Base-by-base conservation (phyloP, 2,329 filamentous ascomycete species). In the Coniella lustricola region DNA sequence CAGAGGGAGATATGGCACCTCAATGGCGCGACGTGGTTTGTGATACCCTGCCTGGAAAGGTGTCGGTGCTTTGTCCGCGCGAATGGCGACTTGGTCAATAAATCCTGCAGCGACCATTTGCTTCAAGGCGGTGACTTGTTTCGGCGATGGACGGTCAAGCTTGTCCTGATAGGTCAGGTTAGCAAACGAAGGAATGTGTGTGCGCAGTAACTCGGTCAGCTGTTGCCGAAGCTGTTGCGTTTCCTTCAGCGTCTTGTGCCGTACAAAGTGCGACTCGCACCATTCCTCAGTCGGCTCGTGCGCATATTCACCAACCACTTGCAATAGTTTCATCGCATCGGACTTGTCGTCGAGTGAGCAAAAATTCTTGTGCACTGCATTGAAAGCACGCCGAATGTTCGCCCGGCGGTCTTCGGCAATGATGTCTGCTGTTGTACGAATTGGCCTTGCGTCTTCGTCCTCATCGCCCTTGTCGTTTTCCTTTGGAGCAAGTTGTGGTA, bases 91-190 rank as follows among this genome's bases (percentile, higher is more conserved):
- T 57, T 96, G 87, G 66, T 98, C 93, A 60, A 97, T 82, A 69
- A 96, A 97, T 1, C 91, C 93, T 0, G 89, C 85, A 0, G 91
- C 88, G 18, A 88, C 82, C 69, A 97, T 94, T 62, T 96, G 88
- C 64, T 94, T 95, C 22, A 98, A 73, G 1, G 88, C 82, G 40
- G 83, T 82, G 22, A 94, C 72, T 60, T 90, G 84, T 56, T 82
- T 85, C 7, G 81, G 70, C 0, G 79, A 77, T 0, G 81, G 81
- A 0, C 74, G 72, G 41, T 76, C 71, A 3, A 85, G 70, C 57
- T 73, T 75, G 25, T 81, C 78, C 47, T 74, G 65, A 55, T 76
- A 77, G 46, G 69, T 68, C 31, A 71, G 76, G 70, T 62, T 82
- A 62, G 63, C 78, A 66, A 68, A 91, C 56, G 67, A 75, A 52